Evolutionary conservation across 1,139 yeast species (phyloP), one percentile per base, ranked within the genome.

Genomic region (Kodamaea plutei): DNA sequence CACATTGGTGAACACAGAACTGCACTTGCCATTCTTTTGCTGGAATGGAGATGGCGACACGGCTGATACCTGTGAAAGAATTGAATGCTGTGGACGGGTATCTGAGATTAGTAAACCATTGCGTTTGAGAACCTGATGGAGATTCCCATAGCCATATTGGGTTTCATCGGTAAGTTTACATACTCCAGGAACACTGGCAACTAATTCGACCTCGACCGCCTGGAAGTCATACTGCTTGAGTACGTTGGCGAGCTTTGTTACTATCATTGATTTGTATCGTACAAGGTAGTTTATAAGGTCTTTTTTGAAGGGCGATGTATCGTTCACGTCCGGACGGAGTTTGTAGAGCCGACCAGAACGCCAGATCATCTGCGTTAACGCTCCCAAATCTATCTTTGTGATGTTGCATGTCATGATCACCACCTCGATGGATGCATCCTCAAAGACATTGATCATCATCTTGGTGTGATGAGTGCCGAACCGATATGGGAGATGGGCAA

Each of bases 361-460:
- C 88, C 87, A 80, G 22, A 72, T 56, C 67, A 77, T 76, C 48
- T 80, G 87, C 3, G 82, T 78, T 31, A 80, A 73, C 1, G 68
- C 68, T 4, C 61, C 59, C 34, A 76, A 66, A 48, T 81, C 88
- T 1, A 67, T 50, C 25, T 54, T 53, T 1, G 79, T 75, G 31
- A 79, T 48, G 47, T 81, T 81, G 45, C 74, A 69, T 0, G 87
- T 74, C 57, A 79, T 72, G 12, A 80, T 58, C n/a, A 73, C 71
- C 0, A 80, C 49, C 43, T 71, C 76, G 18, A 69, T 52, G 1
- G 49, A 49, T 10, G 45, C 45, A 38, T 70, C 74, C 3, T 44
- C 48, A 42, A 61, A 75, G 36, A 71, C 60, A 45, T 79, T 79
- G 10, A 81, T 56, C 68, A 80, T 76, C 73, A 80, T 60, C 45